Conservation (phyloP, 83 land plant genomes). For the Larix sibirica region DNA sequence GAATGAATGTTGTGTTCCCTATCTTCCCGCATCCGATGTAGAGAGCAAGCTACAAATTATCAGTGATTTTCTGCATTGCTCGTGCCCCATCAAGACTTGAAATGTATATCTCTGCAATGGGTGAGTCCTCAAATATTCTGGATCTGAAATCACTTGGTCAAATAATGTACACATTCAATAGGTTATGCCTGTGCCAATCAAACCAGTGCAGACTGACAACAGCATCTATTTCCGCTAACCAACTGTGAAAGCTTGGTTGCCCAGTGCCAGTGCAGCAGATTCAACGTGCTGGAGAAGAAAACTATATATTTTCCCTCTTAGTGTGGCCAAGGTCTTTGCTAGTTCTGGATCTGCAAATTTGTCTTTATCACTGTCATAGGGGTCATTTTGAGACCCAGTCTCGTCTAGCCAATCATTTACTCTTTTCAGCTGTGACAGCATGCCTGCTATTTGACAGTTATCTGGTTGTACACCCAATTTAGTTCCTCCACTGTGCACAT, state of each 20-base stretch:
- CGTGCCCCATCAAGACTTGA: too few relatives aligned
- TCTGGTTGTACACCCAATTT: slow-evolving; percentile 45
- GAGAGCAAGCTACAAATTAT: too few relatives aligned
- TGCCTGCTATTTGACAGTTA: slow-evolving; percentile 71
- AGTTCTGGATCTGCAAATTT: slow-evolving; percentile 30
- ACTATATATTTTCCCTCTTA: slow-evolving; percentile 86
- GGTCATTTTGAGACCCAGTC: slow-evolving; percentile 32
- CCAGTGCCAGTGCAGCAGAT: slow-evolving; percentile 90
- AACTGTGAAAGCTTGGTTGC: slow-evolving; percentile 7
- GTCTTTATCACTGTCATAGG: slow-evolving; percentile 1
- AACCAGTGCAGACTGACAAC: too few relatives aligned
- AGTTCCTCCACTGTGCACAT: slow-evolving; percentile 1
- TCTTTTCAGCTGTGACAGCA: slow-evolving; percentile 89
- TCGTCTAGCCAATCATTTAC: slow-evolving; percentile 94
- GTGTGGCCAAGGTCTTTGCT: slow-evolving; percentile 57
- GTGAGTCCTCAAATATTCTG: too few relatives aligned
- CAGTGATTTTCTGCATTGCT: too few relatives aligned
- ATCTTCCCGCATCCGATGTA: too few relatives aligned
- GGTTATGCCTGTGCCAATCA: too few relatives aligned
- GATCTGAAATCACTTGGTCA: too few relatives aligned
- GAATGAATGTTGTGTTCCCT: too few relatives aligned
- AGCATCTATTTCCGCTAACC: too few relatives aligned
- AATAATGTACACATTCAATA: too few relatives aligned
- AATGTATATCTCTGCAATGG: too few relatives aligned
- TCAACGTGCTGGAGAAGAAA: slow-evolving; percentile 91